Conservation (phyloP, 148 eudicot genomes). For the Fagopyrum esculentum region DNA sequence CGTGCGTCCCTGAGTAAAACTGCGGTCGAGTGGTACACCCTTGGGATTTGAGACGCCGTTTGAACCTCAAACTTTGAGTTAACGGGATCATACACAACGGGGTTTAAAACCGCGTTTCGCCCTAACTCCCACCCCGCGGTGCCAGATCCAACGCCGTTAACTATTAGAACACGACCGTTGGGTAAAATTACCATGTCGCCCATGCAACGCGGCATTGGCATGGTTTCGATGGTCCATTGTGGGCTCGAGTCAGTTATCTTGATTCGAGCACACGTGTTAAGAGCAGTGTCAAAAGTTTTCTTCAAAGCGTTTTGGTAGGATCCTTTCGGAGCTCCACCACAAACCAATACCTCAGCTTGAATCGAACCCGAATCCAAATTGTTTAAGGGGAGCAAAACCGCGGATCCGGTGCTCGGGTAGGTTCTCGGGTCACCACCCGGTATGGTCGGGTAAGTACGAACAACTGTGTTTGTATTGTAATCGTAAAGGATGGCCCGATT, state of each 20-base stretch:
- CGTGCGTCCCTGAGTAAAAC: constrained; percentile 61
- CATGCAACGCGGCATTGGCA: constrained; percentile 57
- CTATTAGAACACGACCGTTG: constrained; percentile 45
- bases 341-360: constrained; percentile 38
- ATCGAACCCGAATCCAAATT: constrained; percentile 2
- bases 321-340: constrained; percentile 62
- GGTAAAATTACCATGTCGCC: constrained; percentile 66
- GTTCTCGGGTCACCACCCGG: constrained; percentile 60
- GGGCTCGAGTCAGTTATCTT: constrained; percentile 46
- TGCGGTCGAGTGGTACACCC: constrained; percentile 72
- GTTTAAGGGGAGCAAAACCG: constrained; percentile 53
- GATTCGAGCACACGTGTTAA: constrained; percentile 45
- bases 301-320: constrained; percentile 21
- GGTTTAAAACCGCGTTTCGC: constrained; percentile 42
- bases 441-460: constrained; percentile 43
- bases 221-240: constrained; percentile 48
- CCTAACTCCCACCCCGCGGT: constrained; percentile 73
- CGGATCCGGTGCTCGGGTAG: constrained; percentile 78
- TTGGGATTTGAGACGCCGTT: constrained; percentile 36
- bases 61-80: constrained; percentile 50
- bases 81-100: constrained; percentile 37
- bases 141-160: constrained; percentile 59
- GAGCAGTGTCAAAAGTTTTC: constrained; percentile 25
- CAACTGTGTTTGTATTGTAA: constrained; percentile 27
- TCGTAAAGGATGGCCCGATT: constrained; percentile 58